phyloP scores from a whole-genome alignment of 2,329 filamentous ascomycete genomes.

The Lanzia echinophila region DNA sequence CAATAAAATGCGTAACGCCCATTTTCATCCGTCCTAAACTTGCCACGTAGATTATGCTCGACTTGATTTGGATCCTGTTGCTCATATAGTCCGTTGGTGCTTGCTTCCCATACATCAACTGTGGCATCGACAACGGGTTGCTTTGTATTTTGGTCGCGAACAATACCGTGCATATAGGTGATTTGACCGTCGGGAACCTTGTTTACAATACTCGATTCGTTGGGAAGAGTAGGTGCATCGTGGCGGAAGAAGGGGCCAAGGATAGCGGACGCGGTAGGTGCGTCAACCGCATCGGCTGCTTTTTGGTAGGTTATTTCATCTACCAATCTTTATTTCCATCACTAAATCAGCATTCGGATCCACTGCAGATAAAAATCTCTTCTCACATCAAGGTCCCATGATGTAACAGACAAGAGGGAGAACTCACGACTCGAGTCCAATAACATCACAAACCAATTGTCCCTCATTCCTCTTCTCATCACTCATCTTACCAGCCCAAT shows the following conservation, averaged over 20 bases:
- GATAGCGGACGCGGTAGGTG: constrained; percentile 46
- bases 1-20: constrained; percentile 49
- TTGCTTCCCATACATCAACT: constrained; percentile 59
- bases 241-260: constrained; percentile 59
- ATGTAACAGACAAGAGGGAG: not conserved
- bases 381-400: not conserved
- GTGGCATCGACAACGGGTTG: constrained; percentile 49
- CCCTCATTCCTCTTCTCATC: constrained; percentile 56
- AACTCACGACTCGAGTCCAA: constrained; percentile 54
- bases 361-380: not conserved
- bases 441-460: constrained; percentile 55
- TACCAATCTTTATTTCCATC: constrained; percentile 34
- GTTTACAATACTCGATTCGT: constrained; percentile 47
- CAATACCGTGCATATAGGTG: constrained; percentile 51
- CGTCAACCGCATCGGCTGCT: constrained; percentile 34
- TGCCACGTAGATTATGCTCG: constrained; percentile 57
- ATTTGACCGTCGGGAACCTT: constrained; percentile 44
- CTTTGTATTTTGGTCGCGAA: constrained; percentile 47
- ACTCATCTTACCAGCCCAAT: constrained; percentile 57
- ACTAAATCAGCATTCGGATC: not conserved
- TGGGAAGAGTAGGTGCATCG: constrained; percentile 47
- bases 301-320: constrained; percentile 26
- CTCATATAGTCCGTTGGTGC: constrained; percentile 51
- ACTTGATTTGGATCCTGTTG: constrained; percentile 56
- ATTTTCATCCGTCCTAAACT: constrained; percentile 51